Conservation (phyloP, 2,329 filamentous ascomycete species). For the Stachybotrys chartarum region DNA sequence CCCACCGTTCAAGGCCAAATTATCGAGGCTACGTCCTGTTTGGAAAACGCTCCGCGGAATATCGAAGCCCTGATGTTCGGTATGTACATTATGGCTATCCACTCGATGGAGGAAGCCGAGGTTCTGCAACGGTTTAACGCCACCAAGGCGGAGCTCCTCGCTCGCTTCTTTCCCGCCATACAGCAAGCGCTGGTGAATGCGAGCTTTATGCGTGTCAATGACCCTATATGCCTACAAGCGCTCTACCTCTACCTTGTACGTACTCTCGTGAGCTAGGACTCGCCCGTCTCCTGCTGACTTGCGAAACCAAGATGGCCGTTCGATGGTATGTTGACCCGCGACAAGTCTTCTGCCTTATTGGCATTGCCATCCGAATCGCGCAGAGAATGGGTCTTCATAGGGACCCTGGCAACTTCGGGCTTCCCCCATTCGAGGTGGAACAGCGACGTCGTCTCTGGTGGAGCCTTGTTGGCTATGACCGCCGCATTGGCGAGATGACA, state of each 20-base stretch:
- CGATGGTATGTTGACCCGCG: slow-evolving; percentile 52
- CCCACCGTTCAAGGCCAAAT: slow-evolving; percentile 59
- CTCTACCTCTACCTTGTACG: slow-evolving; percentile 59
- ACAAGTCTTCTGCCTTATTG: slow-evolving; percentile 43
- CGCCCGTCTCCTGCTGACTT: slow-evolving; percentile 2
- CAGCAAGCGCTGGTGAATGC: slow-evolving; percentile 62
- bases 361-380: slow-evolving; percentile 59
- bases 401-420: slow-evolving; percentile 46
- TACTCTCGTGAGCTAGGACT: background rate
- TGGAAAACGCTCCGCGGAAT: slow-evolving; percentile 44
- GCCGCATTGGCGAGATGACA: slow-evolving; percentile 60
- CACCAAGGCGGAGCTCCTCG: slow-evolving; percentile 41
- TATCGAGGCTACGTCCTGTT: slow-evolving; percentile 51
- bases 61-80: slow-evolving; percentile 64
- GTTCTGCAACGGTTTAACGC: slow-evolving; percentile 47
- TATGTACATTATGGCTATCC: slow-evolving; percentile 53
- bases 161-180: slow-evolving; percentile 48
- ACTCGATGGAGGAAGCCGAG: slow-evolving; percentile 50
- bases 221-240: slow-evolving; percentile 60
- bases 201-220: slow-evolving; percentile 58
- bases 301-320: slow-evolving; percentile 29
- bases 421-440: slow-evolving; percentile 57
- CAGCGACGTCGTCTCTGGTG: slow-evolving; percentile 69
- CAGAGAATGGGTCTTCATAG: slow-evolving; percentile 63
- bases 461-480: slow-evolving; percentile 62